A percentile compares a stretch with the other conserved stretches of the same genome.
Evolutionary conservation across 192 early-diverging fungal species (phyloP).

Genomic region (Umbelopsis isabellina): DNA sequence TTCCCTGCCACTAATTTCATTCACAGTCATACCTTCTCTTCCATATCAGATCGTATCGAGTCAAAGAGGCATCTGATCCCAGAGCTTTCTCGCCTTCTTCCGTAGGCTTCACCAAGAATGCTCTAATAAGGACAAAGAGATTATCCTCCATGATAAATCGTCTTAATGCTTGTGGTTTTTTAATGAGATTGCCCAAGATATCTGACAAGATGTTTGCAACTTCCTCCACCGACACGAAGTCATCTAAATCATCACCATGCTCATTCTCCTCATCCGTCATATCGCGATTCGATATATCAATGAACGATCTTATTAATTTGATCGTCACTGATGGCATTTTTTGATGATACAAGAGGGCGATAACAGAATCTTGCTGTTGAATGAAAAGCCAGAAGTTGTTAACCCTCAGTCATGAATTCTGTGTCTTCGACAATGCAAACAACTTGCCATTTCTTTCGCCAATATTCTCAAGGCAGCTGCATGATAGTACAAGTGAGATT

Average conservation of each 20-base stretch:
- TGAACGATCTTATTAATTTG: conserved; percentile 44
- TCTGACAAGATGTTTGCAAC: conserved; percentile 35
- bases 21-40: conserved; percentile 33
- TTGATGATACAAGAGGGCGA: conserved; percentile 41
- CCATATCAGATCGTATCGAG: conserved; percentile 33
- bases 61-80: no score
- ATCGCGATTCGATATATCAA: conserved; percentile 36
- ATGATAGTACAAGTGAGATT: conserved; percentile 41
- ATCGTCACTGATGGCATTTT: conserved; percentile 44
- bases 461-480: conserved; percentile 49
- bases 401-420: neutral
- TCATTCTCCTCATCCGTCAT: neutral
- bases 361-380: conserved; percentile 35
- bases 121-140: conserved; percentile 40
- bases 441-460: conserved; percentile 53
- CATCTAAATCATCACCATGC: neutral
- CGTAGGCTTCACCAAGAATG: conserved; percentile 33
- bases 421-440: neutral
- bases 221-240: conserved; percentile 26
- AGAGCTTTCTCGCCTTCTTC: neutral
- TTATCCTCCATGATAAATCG: conserved; percentile 43
- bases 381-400: neutral
- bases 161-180: conserved; percentile 32
- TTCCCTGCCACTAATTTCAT: no score
- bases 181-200: conserved; percentile 41